Conservation (phyloP, 2,329 filamentous ascomycete species). For the Neofusicoccum laricinum region DNA sequence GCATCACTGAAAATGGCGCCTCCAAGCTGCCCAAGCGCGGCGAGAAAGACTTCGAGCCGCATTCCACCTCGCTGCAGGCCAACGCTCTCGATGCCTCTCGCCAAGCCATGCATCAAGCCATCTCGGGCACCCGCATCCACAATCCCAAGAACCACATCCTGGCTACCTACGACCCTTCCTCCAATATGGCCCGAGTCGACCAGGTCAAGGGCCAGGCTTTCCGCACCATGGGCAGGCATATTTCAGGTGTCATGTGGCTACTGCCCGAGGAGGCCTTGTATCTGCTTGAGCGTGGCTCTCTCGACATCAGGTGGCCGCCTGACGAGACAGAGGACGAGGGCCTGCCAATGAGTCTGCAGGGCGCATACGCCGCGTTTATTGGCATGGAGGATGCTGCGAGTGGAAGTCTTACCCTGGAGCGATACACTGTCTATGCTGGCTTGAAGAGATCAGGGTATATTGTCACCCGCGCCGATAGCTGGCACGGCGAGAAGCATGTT, state of each 20-base stretch:
- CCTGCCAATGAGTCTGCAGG: conserved; percentile 86
- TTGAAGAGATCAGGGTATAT: conserved; percentile 81
- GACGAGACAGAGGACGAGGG: conserved; percentile 43
- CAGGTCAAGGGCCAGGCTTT: conserved; percentile 70
- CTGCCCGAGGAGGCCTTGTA: conserved; percentile 90
- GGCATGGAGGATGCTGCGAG: conserved; percentile 59
- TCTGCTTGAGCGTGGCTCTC: conserved; percentile 77
- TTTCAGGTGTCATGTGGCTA: conserved; percentile 65
- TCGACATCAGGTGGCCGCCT: conserved; percentile 82
- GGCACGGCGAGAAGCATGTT: conserved; percentile 28
- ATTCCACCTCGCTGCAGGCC: conserved; percentile 80
- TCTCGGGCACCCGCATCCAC: conserved; percentile 74
- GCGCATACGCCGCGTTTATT: conserved; percentile 81
- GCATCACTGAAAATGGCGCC: conserved; percentile 24
- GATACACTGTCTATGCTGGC: conserved; percentile 84
- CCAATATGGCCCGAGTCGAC: conserved; percentile 60
- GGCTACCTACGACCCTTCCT: conserved; percentile 71
- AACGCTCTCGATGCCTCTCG: conserved; percentile 76
- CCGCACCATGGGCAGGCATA: conserved; percentile 67
- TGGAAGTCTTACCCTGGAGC: conserved; percentile 63
- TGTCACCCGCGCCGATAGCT: conserved; percentile 66
- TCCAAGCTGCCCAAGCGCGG: conserved; percentile 78
- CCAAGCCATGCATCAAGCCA: conserved; percentile 82
- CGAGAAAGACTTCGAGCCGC: conserved; percentile 95
- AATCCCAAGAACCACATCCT: conserved; percentile 62